Evolutionary conservation across 768 basidiomycete species (phyloP), one percentile per base, ranked within the genome.

Genomic region (Mycena indigotica): DNA sequence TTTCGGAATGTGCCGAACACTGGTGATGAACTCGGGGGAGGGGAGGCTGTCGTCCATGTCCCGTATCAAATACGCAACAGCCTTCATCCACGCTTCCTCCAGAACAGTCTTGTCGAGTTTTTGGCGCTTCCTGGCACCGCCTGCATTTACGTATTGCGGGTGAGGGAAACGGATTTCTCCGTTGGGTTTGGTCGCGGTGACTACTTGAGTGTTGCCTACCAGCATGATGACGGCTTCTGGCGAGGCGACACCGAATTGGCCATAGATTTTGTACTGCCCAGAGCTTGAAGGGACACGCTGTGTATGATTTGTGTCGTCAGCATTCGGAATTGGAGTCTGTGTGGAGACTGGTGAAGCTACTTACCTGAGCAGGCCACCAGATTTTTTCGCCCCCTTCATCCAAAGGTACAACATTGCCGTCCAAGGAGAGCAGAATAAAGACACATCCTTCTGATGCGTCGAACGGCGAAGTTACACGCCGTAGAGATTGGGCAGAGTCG

Each of bases 321-420:
- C 56, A n/a, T n/a, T 26, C 46, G 10, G 49, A 28, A 25, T 38
- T 26, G 44, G 24, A 29, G 50, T 41, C 50, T 40, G 58, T 58
- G 53, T 55, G 57, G 55, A 58, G 24, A 48, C 41, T 8, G 41
- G 41, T 23, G 23, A 44, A 21, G 10, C 52, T 24, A 70, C 75
- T 62, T 65, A 89, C 89, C 75, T 80, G 79, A 26, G 78, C 86
- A 21, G 89, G 89, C 89, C 89, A 91, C 89, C 89, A 91, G 35
- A 84, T 69, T 55, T 68, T 61, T 28, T 72, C 70, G 13, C 58
- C 69, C 2, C 65, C 67, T 28, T 66, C 67, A 30, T 67, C 64
- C 21, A 65, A 48, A 21, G 70, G 62, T 21, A 65, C 64, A 16
- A 79, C 66, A 12, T 66, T 57, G 16, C 75, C 77, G 4, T 61